A percentile compares a stretch with the other conserved stretches of the same genome.
Evolutionary conservation across 164 flowering plant genomes (phyloP).

Genomic region (Vitis labrusca): DNA sequence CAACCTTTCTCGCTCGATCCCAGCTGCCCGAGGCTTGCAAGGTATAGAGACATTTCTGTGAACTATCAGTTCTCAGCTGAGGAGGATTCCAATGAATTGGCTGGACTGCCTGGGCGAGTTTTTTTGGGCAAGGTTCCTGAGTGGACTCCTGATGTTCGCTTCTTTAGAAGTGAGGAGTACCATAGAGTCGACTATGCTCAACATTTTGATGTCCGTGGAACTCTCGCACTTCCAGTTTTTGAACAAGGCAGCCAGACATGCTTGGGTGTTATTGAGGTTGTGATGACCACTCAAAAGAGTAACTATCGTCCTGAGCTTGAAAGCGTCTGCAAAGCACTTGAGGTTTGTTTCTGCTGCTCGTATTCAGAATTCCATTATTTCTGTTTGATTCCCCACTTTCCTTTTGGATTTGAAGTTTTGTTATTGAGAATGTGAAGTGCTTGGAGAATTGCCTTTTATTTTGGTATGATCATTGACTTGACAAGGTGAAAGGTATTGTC

Average conservation of each 20-base stretch:
- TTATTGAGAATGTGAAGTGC: not conserved
- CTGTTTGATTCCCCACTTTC: not conserved
- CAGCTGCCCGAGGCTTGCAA: slow-evolving; percentile 43
- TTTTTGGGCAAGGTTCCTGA: slow-evolving; percentile 76
- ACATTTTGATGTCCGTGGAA: slow-evolving; percentile 61
- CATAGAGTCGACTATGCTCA: slow-evolving; percentile 66
- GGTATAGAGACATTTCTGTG: slow-evolving; percentile 63
- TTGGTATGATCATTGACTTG: not conserved
- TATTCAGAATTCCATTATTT: not conserved
- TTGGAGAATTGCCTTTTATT: not conserved
- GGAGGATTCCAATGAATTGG: slow-evolving; percentile 41
- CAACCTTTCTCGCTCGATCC: slow-evolving; percentile 58
- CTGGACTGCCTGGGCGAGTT: slow-evolving; percentile 84
- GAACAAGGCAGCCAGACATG: slow-evolving; percentile 68
- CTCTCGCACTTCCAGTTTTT: slow-evolving; percentile 85
- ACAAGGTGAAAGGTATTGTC: too few species aligned
- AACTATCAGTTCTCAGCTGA: slow-evolving; percentile 69
- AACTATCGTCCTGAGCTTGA: slow-evolving; percentile 68
- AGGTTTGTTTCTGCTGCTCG: slow-evolving; percentile 44
- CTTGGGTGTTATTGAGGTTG: slow-evolving; percentile 87
- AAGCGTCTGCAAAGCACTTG: slow-evolving; percentile 79
- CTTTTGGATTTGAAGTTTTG: not conserved
- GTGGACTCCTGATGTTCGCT: slow-evolving; percentile 90
- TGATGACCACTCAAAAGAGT: slow-evolving; percentile 58
- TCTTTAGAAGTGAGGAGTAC: slow-evolving; percentile 72